Evolutionary conservation across 1,284 basidiomycete species (phyloP), one percentile per base, ranked within the genome.

Genomic region (Malassezia psittaci): DNA sequence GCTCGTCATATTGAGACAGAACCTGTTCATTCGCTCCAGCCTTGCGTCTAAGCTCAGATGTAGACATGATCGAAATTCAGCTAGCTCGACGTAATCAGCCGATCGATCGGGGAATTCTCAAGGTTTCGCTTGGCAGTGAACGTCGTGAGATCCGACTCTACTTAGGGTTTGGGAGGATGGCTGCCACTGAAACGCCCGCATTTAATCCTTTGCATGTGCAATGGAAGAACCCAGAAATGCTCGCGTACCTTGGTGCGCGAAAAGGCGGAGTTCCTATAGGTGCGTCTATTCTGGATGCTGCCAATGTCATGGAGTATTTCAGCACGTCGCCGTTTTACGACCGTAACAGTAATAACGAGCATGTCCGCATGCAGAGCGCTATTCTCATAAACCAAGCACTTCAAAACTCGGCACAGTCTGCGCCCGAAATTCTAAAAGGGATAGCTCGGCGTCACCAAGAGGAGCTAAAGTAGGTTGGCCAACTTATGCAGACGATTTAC

Each of bases 291-390:
- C 51, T 70, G 4, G 64, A 58, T 50, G 63, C 61, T 39, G 52
- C 57, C 51, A 71, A 68, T 37, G 62, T 65, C 3, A 64, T 70
- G 55, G 57, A 67, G 8, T 72, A 72, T 52, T 72, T 72, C 46
- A 63, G 64, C 35, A 66, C 59, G 24, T 69, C 67, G 15, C 67
- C 67, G 15, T 72, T 72, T 54, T 72, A 65, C 54, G 69, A 70
- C 33, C 56, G 63, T 13, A 54, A 62, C 21, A 64, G 64, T 57
- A 70, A 67, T 47, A 72, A 72, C 39, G 67, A 72, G 58, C 63
- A 69, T 59, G 68, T 72, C 33, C 65, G 69, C 10, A 72, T 72
- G 69, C 69, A 72, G 47, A 70, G 68, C 48, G 51, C 55, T 8
- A 51, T 35, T 8, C 29, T 52, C 1, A 24, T 57, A 7, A 47